phyloP scores from a whole-genome alignment of 1,139 yeast genomes.

The Nakaseomyces uthaithaninus region DNA sequence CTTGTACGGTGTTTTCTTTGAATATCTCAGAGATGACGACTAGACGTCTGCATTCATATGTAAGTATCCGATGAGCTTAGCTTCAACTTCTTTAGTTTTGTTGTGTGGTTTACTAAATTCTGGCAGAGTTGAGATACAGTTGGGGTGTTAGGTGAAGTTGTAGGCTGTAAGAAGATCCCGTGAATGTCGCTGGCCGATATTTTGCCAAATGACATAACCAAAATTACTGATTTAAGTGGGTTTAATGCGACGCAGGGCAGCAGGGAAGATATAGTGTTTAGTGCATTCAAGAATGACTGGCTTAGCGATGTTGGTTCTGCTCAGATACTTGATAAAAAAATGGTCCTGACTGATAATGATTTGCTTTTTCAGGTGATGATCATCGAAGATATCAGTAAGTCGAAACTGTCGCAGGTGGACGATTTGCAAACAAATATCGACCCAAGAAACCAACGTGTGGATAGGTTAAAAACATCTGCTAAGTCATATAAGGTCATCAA shows the following conservation, averaged over 20 bases:
- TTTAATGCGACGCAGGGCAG: constrained; percentile 7
- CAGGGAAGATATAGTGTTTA: constrained; percentile 16
- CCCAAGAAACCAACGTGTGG: constrained; percentile 29
- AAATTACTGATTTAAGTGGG: background rate
- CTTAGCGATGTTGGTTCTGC: constrained; percentile 10
- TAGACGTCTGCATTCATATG: no score
- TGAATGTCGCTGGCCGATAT: constrained; percentile 6
- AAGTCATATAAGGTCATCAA: constrained; percentile 14
- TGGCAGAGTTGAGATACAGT: no score
- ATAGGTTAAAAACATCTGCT: constrained; percentile 15
- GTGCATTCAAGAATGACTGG: constrained; percentile 25
- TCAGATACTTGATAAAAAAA: constrained; percentile 16
- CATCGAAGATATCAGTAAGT: constrained; percentile 33
- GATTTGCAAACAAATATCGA: constrained; percentile 25
- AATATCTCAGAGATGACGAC: no score
- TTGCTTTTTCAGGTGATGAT: constrained; percentile 37
- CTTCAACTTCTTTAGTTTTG: no score
- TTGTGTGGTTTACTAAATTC: no score
- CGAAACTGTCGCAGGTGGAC: constrained; percentile 34
- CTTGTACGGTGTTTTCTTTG: no score
- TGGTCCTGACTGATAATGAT: constrained; percentile 18
- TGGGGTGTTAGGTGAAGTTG: no score
- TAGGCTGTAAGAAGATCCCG: background rate
- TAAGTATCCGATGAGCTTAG: no score
- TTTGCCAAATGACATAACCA: constrained; percentile 5